Evolutionary conservation across 2,329 filamentous ascomycete species (phyloP), one percentile per base, ranked within the genome.

Genomic region (Diaporthe amygdali): DNA sequence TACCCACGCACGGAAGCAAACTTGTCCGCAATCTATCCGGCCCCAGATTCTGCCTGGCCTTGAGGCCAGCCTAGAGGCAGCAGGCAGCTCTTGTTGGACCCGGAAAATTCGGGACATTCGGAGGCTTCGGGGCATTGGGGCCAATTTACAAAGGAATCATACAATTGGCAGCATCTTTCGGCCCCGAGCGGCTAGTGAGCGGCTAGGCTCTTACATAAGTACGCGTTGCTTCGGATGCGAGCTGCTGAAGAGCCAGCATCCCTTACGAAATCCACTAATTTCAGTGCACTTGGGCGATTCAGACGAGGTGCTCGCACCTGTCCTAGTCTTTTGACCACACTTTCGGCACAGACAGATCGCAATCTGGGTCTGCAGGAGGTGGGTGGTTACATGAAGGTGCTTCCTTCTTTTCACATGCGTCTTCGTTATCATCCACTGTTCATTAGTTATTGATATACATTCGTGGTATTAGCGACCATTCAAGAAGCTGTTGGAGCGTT

Each of bases 51-150:
- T 46, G 39, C 2, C 41, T 46, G 39, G 5, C 39, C 20, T 41
- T 15, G 27, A 47, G 59, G 27, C 59, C 14, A 30, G 41, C n/a
- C 14, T 22, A 47, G 47, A 9, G 9, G 37, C 25, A 27, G 41
- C 30, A 63, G 27, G 41, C 41, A 20, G 22, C n/a, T 12, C 32
- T 15, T 7, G 47, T 44, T 8, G n/a, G 17, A 20, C 46, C 37
- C 34, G 55, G 59, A 20, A 8, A 17, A 37, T 69, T 69, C 70
- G 69, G 63, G 12, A 51, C 17, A 66, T 68, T 68, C 69, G 66
- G 70, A 1, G 17, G 3, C 56, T 66, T 71, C 56, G 49, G 66
- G 12, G 4, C 4, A 55, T 63, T 56, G 44, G 61, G 27, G 6
- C 5, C 49, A n/a, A 15, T 9, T 8, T 5, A 17, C 9, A 25